These are phyloP conservation scores for Cladosporium halotolerans DNA, from an alignment of 2,329 filamentous ascomycete genomes.

Conservation along the genomic window DNA sequence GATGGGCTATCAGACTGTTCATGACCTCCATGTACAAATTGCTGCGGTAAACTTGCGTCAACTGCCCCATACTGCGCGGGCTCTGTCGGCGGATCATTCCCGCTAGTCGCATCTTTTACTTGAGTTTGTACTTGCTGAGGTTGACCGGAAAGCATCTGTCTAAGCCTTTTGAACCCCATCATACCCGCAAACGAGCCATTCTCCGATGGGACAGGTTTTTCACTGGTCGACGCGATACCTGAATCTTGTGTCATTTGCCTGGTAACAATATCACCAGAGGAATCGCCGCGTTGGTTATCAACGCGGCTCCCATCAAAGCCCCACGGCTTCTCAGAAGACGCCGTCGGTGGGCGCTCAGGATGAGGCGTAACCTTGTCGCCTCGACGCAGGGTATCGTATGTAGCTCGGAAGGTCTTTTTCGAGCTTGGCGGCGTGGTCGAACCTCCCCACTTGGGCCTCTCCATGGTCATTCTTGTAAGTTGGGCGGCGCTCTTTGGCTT, in stretches of 20 bases:
- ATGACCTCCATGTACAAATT: no score
- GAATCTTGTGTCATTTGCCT: background rate
- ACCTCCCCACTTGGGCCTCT: slow-evolving; percentile 6
- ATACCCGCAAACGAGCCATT: background rate
- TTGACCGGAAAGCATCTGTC: background rate
- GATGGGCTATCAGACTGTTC: no score
- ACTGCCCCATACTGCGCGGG: no score
- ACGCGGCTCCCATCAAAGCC: background rate
- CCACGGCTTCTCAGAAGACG: background rate
- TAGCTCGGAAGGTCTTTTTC: background rate
- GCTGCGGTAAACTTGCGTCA: no score
- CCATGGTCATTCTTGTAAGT: background rate
- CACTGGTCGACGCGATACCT: background rate
- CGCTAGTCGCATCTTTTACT: no score
- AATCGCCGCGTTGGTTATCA: background rate
- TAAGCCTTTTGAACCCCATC: background rate
- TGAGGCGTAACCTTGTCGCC: slow-evolving; percentile 6
- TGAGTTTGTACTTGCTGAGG: no score
- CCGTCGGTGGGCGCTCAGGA: background rate
- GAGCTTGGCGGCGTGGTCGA: background rate
- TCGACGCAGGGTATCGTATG: slow-evolving; percentile 1
- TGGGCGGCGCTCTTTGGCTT: background rate
- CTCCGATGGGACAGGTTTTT: background rate
- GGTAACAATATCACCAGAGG: background rate
- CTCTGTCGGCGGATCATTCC: no score